A percentile compares a stretch with the other conserved stretches of the same genome.
These are phyloP conservation scores for Pilasporangium apinafurcum DNA, from an alignment of 352 stramenopile genomes.

Conservation along the genomic window DNA sequence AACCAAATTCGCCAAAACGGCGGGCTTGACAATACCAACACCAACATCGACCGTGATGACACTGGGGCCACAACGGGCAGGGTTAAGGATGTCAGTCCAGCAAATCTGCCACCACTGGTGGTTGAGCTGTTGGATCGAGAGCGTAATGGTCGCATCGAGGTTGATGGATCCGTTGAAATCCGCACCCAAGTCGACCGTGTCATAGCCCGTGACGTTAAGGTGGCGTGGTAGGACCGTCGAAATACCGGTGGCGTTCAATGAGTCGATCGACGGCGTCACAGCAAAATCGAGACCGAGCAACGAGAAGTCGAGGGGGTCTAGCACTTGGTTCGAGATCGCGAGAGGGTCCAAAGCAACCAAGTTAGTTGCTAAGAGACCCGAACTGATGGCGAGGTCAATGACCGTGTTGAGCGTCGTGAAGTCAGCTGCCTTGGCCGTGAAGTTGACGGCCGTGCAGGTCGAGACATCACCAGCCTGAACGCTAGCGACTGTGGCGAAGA, in stretches of 20 bases:
- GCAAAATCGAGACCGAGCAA: constrained; percentile 44
- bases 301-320: constrained; percentile 35
- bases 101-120: constrained; percentile 5
- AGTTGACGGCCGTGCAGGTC: constrained; percentile 11
- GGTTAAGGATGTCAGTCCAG: constrained; percentile 5
- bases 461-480: not conserved
- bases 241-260: constrained; percentile 34
- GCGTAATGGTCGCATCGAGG: not conserved
- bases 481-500: not conserved
- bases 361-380: constrained; percentile 20
- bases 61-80: not conserved
- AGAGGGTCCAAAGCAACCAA: constrained; percentile 25
- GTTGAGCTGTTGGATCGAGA: constrained; percentile 6
- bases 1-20: not conserved
- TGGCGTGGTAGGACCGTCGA: constrained; percentile 31
- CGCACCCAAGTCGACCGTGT: constrained; percentile 30
- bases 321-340: constrained; percentile 23
- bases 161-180: constrained; percentile 1
- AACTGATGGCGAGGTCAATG: constrained; percentile 17
- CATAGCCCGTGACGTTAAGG: constrained; percentile 36
- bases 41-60: constrained; percentile 1
- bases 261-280: constrained; percentile 43
- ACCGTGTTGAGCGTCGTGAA: constrained; percentile 23
- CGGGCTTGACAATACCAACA: constrained; percentile 1
- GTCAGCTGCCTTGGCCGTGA: constrained; percentile 12